Evolutionary conservation across 805 yeast species (phyloP).

Genomic region (Tanozyma kutaoensis): DNA sequence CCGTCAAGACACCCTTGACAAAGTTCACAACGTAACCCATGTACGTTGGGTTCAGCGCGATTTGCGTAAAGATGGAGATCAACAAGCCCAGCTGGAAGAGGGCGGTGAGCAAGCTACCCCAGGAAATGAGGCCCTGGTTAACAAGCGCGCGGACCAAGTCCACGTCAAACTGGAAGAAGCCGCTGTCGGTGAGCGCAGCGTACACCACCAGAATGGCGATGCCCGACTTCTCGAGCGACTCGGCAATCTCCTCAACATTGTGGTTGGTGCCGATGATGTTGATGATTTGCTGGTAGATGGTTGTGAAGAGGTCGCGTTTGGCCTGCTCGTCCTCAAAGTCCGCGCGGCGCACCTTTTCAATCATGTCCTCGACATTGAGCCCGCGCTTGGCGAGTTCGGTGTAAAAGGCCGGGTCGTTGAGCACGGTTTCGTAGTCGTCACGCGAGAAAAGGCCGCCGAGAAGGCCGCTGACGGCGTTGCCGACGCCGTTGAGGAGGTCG

Average conservation of each 20-base stretch:
- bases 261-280: slow-evolving; percentile 7
- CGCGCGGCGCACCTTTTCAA: too few relatives aligned
- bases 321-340: too few relatives aligned
- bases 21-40: slow-evolving; percentile 4
- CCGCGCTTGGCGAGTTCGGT: too few relatives aligned
- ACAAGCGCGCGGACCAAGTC: slow-evolving; percentile 6
- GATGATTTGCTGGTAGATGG: slow-evolving; percentile 5
- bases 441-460: too few relatives aligned
- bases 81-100: slow-evolving; percentile 5
- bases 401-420: too few relatives aligned
- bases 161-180: slow-evolving; percentile 7
- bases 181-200: slow-evolving; percentile 6
- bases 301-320: neutral
- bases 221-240: slow-evolving; percentile 11
- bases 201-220: slow-evolving; percentile 8
- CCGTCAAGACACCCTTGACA: slow-evolving; percentile 4
- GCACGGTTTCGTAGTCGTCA: too few relatives aligned
- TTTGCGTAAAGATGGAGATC: slow-evolving; percentile 2
- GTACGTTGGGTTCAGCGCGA: slow-evolving; percentile 4
- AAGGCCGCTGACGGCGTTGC: slow-evolving; percentile 1
- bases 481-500: slow-evolving; percentile 2
- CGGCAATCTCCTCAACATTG: slow-evolving; percentile 8
- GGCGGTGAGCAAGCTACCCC: slow-evolving; percentile 4
- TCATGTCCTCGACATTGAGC: too few relatives aligned
- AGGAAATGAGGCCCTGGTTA: slow-evolving; percentile 4